Base-by-base conservation (phyloP, 345 rosid genomes). In the Eucalyptus marginata region DNA sequence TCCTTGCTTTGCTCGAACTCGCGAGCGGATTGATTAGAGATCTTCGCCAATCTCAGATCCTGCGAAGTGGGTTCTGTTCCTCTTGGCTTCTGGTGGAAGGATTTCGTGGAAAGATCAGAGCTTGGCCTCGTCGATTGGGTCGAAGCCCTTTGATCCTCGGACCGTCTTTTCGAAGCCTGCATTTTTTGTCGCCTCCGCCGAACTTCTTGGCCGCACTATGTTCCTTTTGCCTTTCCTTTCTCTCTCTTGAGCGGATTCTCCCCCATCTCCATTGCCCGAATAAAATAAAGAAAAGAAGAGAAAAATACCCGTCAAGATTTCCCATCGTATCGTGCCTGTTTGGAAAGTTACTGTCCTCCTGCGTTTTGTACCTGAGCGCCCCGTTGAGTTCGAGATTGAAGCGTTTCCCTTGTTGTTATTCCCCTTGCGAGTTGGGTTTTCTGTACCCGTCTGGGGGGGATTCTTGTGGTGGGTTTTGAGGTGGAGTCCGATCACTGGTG, bases 31-130 rank as follows among this genome's bases (percentile, higher is more conserved):
- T 52, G 56, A 52, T 54, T 88, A 85, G 94, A 76, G 86, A 87
- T 89, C 76, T 89, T 90, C 90, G 91, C 89, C 84, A 49, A 68
- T 87, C 59, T 90, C 87, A 50, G 93, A 90, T 91, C 89, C 93
- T 88, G 88, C 88, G 83, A 90, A 87, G 86, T 76, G 88, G 76
- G 50, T 89, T 88, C 47, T 52, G 51, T 62, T 92, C 59, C 58
- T 89, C 31, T 79, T 17, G 49, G 49, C 17, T 27, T 22, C 8
- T n/a, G 62, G 54, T 62, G 4, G 58, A n/a, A 24, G 25, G 88
- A 8, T 62, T 49, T 47, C 81, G 40, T 71, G 1, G 81, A 17
- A 36, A 88, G 85, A 84, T 81, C 79, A 62, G 59, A 88, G 58
- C 13, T 31, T 54, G 83, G 27, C 58, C 24, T 52, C 56, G 2